Evolutionary conservation across 129 eudicot species (phyloP).

Genomic region (Oenanthe sinensis): DNA sequence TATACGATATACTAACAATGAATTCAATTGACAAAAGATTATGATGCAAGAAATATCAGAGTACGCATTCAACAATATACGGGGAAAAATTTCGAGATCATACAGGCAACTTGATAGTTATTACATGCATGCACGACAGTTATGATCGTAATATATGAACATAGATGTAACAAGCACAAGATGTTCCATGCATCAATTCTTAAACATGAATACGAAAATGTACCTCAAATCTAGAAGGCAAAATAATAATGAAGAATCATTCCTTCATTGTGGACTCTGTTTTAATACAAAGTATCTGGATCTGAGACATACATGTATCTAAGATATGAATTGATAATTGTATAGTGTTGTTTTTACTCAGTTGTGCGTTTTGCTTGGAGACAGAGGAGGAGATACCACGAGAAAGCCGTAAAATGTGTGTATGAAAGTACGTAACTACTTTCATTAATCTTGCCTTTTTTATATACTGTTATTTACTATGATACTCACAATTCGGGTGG

Average conservation of each 20-base stretch:
- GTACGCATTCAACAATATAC: no score
- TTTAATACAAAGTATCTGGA: background rate
- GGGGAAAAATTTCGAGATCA: background rate
- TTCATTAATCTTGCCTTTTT: no score
- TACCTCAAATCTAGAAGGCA: background rate
- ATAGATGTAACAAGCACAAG: background rate
- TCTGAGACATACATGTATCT: background rate
- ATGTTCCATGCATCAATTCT: no score
- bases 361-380: background rate
- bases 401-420: conserved; percentile 1
- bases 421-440: background rate
- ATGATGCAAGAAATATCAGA: no score
- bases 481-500: no score
- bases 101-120: background rate
- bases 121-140: background rate
- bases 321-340: background rate
- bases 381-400: background rate
- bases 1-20: no score
- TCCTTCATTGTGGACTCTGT: background rate
- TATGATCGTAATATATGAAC: background rate
- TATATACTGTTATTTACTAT: no score
- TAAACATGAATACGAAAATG: background rate
- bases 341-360: background rate
- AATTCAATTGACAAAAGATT: no score
- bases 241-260: background rate